These are phyloP conservation scores for Rhododendron griersonianum DNA, from an alignment of 148 eudicot genomes.

Conservation along the genomic window DNA sequence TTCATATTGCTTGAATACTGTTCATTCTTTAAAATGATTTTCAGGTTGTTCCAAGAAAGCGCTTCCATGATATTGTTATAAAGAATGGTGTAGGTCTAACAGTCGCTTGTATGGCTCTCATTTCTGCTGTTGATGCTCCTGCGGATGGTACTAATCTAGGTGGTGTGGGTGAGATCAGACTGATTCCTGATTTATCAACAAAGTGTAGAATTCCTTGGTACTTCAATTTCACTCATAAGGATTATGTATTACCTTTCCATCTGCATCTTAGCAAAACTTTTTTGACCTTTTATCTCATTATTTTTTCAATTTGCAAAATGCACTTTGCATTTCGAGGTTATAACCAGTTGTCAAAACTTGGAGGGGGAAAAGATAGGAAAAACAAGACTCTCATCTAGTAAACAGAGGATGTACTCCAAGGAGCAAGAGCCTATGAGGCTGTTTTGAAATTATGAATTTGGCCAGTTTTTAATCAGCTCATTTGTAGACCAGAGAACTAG, in stretches of 20 bases:
- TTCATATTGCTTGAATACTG: background rate
- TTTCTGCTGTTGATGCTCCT: constrained; percentile 69
- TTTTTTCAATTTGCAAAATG: background rate
- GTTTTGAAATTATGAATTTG: background rate
- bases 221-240: background rate
- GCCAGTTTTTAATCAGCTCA: background rate
- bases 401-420: background rate
- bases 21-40: constrained; percentile 11
- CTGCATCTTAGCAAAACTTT: background rate
- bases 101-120: constrained; percentile 80
- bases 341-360: background rate
- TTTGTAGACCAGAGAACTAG: background rate
- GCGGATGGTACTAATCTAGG: constrained; percentile 70
- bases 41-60: constrained; percentile 68
- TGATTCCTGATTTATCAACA: constrained; percentile 84
- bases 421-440: background rate
- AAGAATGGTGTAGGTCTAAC: constrained; percentile 87
- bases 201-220: constrained; percentile 85
- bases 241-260: background rate
- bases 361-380: background rate
- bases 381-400: background rate
- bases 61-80: constrained; percentile 59
- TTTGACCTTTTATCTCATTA: background rate
- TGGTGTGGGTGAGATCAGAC: constrained; percentile 87
- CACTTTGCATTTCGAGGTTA: background rate